Conservation (phyloP, 345 rosid species). For the Litchi chinensis region DNA sequence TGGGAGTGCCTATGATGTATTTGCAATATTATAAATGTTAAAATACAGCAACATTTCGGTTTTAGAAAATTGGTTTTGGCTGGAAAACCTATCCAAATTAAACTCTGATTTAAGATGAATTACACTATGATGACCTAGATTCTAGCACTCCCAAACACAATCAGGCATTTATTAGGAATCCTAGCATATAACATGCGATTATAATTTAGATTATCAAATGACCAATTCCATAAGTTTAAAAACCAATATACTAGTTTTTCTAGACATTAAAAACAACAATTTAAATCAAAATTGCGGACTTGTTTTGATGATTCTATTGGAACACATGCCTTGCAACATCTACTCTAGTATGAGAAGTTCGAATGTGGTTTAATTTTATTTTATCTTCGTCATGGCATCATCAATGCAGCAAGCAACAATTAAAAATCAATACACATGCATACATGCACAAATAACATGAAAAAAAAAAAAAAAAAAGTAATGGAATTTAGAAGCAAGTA, state of each 20-base stretch:
- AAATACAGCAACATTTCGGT: not conserved
- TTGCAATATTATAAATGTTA: not conserved
- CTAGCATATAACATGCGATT: not conserved
- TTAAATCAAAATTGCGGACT: not conserved
- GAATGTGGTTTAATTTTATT: not conserved
- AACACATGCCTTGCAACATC: not conserved
- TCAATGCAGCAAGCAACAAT: not conserved
- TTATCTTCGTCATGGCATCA: not conserved
- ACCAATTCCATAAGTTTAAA: not conserved
- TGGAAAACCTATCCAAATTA: not conserved
- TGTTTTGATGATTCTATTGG: not conserved
- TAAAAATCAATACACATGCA: not conserved
- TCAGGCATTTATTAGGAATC: not conserved
- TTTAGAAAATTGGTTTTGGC: not conserved
- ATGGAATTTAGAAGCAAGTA: conserved; percentile 19
- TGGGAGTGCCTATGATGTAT: not conserved
- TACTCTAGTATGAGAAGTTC: not conserved
- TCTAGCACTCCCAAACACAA: not conserved
- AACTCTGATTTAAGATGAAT: not conserved
- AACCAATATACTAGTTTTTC: not conserved
- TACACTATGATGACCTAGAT: not conserved
- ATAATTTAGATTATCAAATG: not conserved
- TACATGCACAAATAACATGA: not conserved
- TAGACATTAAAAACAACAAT: not conserved
- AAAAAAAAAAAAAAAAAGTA: not conserved